Base-by-base conservation (phyloP, 2,329 filamentous ascomycete species). In the Colletotrichum sp. region DNA sequence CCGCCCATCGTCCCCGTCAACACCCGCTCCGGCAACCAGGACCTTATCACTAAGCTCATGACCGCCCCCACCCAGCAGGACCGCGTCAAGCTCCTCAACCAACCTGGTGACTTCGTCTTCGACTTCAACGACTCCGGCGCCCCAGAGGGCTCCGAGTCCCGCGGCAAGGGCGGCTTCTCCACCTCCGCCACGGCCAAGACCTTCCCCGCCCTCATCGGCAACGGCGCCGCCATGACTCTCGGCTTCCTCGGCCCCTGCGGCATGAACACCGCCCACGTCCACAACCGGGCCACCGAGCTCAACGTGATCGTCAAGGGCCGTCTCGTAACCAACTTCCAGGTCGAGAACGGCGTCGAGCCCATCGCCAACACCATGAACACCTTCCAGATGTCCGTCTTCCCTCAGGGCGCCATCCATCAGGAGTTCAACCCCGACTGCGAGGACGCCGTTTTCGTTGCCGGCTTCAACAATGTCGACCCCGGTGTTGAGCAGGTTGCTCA, bases 371-470 rank as follows among this genome's bases (percentile, higher is more conserved):
- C 82, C 49, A 80, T 89, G 69, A 79, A 80, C 4, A 81, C 80
- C 6, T 86, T 83, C 75, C 85, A 88, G 76, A 88, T 89, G 85
- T 83, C 86, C 15, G 85, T 89, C 12, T 89, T 90, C 80, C 88
- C 88, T 3, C 84, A 88, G 78, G 89, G 89, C 7, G 84, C 86
- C 5, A 83, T 89, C 12, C 89, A 90, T 78, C 86, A 86, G 3
- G 87, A 90, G 77, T 89, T 87, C 80, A 90, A 90, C 80, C 88
- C 88, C 4, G 85, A 87, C 73, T 90, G 89, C 79, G 83, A 85
- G 55, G 83, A 86, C 21, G 84, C 88, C 24, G 84, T 87, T 8
- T 90, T 90, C 78, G 86, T 90, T 8, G 88, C 88, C 8, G 85
- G 83, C 6, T 90, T 90, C 80, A 85, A 85, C 71, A 81, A 81